Evolutionary conservation across 345 rosid species (phyloP).

Genomic region (Populus nigra): DNA sequence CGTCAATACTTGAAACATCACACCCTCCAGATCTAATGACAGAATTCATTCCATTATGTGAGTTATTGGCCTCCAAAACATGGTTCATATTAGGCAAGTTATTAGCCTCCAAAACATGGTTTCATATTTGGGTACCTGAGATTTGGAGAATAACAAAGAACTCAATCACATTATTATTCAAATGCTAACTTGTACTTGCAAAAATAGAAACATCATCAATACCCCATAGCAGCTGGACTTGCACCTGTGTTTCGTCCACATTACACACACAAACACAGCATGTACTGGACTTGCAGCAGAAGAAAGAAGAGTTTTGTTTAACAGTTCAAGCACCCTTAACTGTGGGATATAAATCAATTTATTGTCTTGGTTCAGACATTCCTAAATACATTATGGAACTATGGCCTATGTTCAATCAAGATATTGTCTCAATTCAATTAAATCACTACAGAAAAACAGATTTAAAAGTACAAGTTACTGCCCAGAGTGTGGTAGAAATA

Average conservation of each 20-base stretch:
- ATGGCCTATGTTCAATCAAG: not conserved
- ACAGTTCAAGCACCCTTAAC: not conserved
- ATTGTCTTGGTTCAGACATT: not conserved
- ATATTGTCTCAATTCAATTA: not conserved
- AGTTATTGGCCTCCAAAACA: slow-evolving; percentile 16
- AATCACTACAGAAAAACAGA: not conserved
- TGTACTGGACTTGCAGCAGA: not conserved
- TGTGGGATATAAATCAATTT: not conserved
- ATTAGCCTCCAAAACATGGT: slow-evolving; percentile 31
- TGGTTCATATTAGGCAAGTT: not conserved
- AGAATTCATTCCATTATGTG: slow-evolving; percentile 28
- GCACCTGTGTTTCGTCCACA: not conserved
- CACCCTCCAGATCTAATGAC: slow-evolving; percentile 25
- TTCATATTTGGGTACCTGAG: slow-evolving; percentile 33
- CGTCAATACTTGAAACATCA: slow-evolving; percentile 26
- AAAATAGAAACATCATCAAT: slow-evolving; percentile 9
- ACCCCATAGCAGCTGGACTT: slow-evolving; percentile 36
- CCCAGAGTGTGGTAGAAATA: not conserved
- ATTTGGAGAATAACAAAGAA: slow-evolving; percentile 2
- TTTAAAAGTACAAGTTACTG: not conserved
- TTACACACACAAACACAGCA: not conserved
- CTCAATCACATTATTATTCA: not conserved
- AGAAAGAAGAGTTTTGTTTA: not conserved
- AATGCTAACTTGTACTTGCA: not conserved
- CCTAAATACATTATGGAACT: not conserved